A percentile compares a stretch with the other conserved stretches of the same genome.
Conservation (phyloP, 2,329 filamentous ascomycete species). For the Ceratocystis variospora region DNA sequence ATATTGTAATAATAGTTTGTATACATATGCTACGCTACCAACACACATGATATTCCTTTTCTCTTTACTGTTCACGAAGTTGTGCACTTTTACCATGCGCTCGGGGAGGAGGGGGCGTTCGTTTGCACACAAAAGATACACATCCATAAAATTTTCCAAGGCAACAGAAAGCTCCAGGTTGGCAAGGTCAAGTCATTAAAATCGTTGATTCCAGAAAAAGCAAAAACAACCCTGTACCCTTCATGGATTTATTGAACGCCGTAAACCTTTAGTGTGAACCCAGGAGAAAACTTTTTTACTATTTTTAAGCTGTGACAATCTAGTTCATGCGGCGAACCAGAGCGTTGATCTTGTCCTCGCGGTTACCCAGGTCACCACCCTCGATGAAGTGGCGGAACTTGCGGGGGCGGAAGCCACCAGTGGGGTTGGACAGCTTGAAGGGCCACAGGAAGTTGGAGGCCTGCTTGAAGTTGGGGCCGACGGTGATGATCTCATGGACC, state of each 20-base stretch:
- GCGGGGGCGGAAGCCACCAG: conserved; percentile 82
- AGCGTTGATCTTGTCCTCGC: conserved; percentile 94
- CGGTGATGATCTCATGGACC: conserved; percentile 97
- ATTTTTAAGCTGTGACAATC: conserved; percentile 23
- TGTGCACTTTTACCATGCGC: neutral
- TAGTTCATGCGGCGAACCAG: conserved; percentile 99
- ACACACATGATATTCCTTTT: neutral
- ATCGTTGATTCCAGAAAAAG: conserved; percentile 18
- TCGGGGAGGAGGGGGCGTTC: neutral
- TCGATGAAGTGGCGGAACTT: conserved; percentile 99
- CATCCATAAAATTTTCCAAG: neutral
- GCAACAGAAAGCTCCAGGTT: neutral
- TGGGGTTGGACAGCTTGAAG: conserved; percentile 99
- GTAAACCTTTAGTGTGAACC: conserved; percentile 21
- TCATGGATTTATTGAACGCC: conserved; percentile 19
- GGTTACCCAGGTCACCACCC: conserved; percentile 97
- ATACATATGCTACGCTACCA: neutral
- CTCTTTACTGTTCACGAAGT: neutral
- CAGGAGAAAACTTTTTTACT: conserved; percentile 22
- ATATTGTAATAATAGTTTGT: neutral
- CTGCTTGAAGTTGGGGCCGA: conserved; percentile 99
- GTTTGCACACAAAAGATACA: neutral
- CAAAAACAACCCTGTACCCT: conserved; percentile 19
- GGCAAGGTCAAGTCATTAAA: conserved; percentile 8
- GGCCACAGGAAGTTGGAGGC: conserved; percentile 99